A percentile compares a stretch with the other conserved stretches of the same genome.
phyloP scores from a whole-genome alignment of 768 basidiomycete genomes.

The Sarcodon sp. region DNA sequence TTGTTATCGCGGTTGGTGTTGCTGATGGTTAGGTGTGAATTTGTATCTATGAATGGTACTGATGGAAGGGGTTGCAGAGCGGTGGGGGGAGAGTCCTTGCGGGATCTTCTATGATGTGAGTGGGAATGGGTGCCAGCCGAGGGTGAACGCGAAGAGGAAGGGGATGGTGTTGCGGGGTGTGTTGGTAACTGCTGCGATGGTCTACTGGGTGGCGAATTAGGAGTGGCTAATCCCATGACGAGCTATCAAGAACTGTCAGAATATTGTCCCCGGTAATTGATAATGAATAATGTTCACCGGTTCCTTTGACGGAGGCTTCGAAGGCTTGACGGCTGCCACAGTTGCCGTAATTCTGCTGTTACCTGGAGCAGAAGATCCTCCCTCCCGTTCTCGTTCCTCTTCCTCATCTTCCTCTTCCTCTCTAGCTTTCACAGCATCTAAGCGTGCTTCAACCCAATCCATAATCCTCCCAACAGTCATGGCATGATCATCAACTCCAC shows the following conservation, averaged over 20 bases:
- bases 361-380: constrained; percentile 14
- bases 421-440: constrained; percentile 61
- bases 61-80: background rate
- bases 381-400: constrained; percentile 51
- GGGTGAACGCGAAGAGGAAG: constrained; percentile 10
- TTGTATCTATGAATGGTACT: background rate
- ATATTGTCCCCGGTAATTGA: background rate
- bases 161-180: constrained; percentile 2
- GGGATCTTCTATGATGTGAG: constrained; percentile 16
- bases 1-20: constrained; percentile 13
- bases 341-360: background rate
- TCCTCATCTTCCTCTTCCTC: constrained; percentile 81
- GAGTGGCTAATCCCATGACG: constrained; percentile 12
- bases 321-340: constrained; percentile 5
- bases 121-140: constrained; percentile 12
- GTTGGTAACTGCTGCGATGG: constrained; percentile 3
- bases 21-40: constrained; percentile 6
- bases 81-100: constrained; percentile 5
- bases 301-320: constrained; percentile 9
- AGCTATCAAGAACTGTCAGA: constrained; percentile 1
- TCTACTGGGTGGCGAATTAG: constrained; percentile 6
- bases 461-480: constrained; percentile 71
- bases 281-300: constrained; percentile 17
- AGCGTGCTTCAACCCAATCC: constrained; percentile 76
- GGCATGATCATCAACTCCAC: constrained; percentile 28